These are phyloP conservation scores for Bolboschoenus planiculmis DNA, from an alignment of 176 grass and related monocot genomes.

Conservation along the genomic window DNA sequence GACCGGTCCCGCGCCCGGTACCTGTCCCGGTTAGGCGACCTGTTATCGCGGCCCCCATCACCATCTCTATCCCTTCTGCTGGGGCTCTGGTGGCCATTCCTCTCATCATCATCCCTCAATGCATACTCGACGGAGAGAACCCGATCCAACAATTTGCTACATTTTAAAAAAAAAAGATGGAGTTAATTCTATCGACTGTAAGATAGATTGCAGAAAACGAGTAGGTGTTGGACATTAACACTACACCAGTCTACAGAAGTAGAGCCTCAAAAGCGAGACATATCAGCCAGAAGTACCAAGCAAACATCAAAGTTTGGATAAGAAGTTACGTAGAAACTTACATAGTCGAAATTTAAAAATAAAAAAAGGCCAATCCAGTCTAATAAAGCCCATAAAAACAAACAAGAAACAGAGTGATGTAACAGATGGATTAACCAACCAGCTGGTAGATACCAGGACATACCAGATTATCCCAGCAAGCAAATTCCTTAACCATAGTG, in stretches of 20 bases:
- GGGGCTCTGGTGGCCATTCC: slow-evolving; percentile 66
- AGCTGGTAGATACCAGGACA: not conserved
- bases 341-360: not conserved
- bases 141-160: slow-evolving; percentile 79
- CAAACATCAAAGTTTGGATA: not conserved
- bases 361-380: not conserved
- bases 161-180: slow-evolving; percentile 20
- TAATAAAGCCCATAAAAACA: not conserved
- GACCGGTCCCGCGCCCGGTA: slow-evolving; percentile 36
- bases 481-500: not conserved
- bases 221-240: not conserved
- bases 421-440: not conserved
- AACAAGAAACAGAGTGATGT: not conserved
- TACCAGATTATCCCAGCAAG: not conserved
- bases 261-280: not conserved
- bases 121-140: slow-evolving; percentile 96
- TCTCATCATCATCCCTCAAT: slow-evolving; percentile 88
- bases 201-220: not conserved
- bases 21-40: slow-evolving; percentile 55
- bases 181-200: not conserved
- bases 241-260: not conserved
- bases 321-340: not conserved
- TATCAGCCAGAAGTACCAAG: not conserved
- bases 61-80: slow-evolving; percentile 59
- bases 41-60: not conserved